Conservation (phyloP, 495 filamentous ascomycete genomes). For the Pyrenula massariospora region DNA sequence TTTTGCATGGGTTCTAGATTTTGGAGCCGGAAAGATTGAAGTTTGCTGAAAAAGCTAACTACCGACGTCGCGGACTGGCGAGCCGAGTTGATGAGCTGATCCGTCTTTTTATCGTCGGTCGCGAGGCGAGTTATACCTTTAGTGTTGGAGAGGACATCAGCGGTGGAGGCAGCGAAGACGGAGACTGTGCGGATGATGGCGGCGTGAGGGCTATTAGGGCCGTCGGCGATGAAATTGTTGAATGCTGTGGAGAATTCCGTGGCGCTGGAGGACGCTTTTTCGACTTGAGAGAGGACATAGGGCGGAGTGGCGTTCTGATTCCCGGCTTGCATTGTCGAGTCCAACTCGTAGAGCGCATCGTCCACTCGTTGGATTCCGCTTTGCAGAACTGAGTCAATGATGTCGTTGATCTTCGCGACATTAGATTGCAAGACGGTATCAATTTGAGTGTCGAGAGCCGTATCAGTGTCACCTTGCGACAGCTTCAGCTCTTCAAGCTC, state of each 20-base stretch:
- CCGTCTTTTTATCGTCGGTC: constrained; percentile 86
- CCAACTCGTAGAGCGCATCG: constrained; percentile 91
- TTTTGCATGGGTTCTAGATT: constrained; percentile 78
- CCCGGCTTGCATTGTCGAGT: constrained; percentile 94
- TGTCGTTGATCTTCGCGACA: constrained; percentile 87
- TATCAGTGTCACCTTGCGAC: constrained; percentile 63
- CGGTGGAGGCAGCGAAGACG: constrained; percentile 77
- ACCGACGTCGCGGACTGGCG: constrained; percentile 79
- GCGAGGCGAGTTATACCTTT: constrained; percentile 92
- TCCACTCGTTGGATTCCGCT: constrained; percentile 90
- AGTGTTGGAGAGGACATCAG: constrained; percentile 90
- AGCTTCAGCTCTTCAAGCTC: constrained; percentile 75
- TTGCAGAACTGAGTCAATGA: constrained; percentile 93
- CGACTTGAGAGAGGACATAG: constrained; percentile 90
- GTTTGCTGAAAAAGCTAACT: constrained; percentile 87
- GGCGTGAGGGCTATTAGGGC: constrained; percentile 80
- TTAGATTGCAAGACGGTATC: constrained; percentile 77
- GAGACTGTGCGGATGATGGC: constrained; percentile 90
- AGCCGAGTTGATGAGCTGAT: constrained; percentile 67
- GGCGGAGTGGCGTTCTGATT: constrained; percentile 97
- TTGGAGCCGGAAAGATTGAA: constrained; percentile 88
- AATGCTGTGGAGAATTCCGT: constrained; percentile 96
- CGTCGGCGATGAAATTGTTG: constrained; percentile 96
- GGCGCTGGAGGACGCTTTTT: constrained; percentile 88
- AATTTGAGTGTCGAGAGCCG: constrained; percentile 78